Evolutionary conservation across 352 stramenopile genomes (phyloP).

Genomic region (Thraustotheca clavata): DNA sequence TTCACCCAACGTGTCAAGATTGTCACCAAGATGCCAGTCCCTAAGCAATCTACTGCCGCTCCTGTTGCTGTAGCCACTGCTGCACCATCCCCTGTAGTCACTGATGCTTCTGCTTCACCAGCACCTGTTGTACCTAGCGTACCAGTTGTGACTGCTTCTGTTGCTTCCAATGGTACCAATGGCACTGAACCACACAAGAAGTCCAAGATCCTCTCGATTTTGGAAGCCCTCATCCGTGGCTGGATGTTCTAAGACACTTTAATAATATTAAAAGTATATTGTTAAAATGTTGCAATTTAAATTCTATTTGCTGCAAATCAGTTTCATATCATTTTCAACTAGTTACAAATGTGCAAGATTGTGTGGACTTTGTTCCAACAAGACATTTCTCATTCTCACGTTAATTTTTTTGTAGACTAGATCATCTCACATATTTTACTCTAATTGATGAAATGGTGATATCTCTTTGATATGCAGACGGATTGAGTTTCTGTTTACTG

Average conservation of each 20-base stretch:
- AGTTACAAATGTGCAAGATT: too few relatives aligned
- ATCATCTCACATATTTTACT: too few relatives aligned
- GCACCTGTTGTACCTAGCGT: neutral
- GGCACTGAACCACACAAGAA: neutral
- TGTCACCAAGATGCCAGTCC: conserved; percentile 3
- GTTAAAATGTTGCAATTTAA: too few relatives aligned
- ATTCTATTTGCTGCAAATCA: too few relatives aligned
- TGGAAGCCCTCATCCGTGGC: conserved; percentile 2
- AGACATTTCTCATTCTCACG: too few relatives aligned
- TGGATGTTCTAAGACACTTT: conserved; percentile 1
- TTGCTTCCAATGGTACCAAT: neutral
- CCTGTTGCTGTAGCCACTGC: neutral
- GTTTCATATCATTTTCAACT: too few relatives aligned
- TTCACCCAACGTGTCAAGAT: conserved; percentile 23
- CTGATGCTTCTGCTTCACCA: neutral
- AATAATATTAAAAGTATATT: too few relatives aligned
- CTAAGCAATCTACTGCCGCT: neutral
- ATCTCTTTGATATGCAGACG: too few relatives aligned
- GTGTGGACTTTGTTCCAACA: too few relatives aligned
- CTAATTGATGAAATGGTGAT: too few relatives aligned
- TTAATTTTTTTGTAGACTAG: too few relatives aligned
- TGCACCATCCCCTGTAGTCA: neutral
- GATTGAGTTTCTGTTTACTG: too few relatives aligned
- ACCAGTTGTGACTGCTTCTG: neutral
- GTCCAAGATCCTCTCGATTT: conserved; percentile 6